phyloP scores from a whole-genome alignment of 2,329 filamentous ascomycete genomes.

The Coniochaeta hoffmannii region DNA sequence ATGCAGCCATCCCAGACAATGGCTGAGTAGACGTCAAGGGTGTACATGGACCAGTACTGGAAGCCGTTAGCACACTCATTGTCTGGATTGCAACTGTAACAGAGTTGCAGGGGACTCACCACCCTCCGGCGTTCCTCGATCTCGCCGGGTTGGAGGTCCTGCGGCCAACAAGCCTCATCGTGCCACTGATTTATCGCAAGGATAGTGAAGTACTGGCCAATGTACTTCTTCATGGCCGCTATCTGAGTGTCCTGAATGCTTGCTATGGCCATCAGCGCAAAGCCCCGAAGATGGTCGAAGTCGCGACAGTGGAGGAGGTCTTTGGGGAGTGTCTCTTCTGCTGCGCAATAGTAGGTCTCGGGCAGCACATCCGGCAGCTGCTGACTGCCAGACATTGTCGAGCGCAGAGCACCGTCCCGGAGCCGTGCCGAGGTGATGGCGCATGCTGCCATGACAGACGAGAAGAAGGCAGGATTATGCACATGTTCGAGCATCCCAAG shows the following conservation, averaged over 20 bases:
- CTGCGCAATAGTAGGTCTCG: conserved; percentile 16
- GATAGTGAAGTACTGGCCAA: conserved; percentile 17
- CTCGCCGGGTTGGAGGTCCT: conserved; percentile 8
- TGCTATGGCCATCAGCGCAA: conserved; percentile 15
- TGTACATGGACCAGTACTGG: conserved; percentile 50
- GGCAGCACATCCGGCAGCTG: conserved; percentile 6
- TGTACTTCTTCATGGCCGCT: conserved; percentile 17
- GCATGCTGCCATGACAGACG: conserved; percentile 17
- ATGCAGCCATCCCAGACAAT: conserved; percentile 43
- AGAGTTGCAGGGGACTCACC: conserved; percentile 1
- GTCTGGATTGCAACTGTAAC: not conserved
- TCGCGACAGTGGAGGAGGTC: conserved; percentile 13
- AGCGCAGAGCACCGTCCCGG: conserved; percentile 11
- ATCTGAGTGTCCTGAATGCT: conserved; percentile 18
- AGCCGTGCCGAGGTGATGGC: conserved; percentile 15
- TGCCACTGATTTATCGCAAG: conserved; percentile 18
- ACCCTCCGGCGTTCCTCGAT: conserved; percentile 14
- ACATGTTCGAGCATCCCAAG: conserved; percentile 14
- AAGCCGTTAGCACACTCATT: not conserved
- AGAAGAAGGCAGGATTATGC: conserved; percentile 17
- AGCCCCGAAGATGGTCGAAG: conserved; percentile 16
- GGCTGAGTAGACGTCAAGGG: conserved; percentile 44
- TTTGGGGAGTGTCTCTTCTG: conserved; percentile 15
- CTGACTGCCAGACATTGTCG: conserved; percentile 1
- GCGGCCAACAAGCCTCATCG: conserved; percentile 17